Conservation (phyloP, 2,329 filamentous ascomycete species). For the Cladosporium sp. region DNA sequence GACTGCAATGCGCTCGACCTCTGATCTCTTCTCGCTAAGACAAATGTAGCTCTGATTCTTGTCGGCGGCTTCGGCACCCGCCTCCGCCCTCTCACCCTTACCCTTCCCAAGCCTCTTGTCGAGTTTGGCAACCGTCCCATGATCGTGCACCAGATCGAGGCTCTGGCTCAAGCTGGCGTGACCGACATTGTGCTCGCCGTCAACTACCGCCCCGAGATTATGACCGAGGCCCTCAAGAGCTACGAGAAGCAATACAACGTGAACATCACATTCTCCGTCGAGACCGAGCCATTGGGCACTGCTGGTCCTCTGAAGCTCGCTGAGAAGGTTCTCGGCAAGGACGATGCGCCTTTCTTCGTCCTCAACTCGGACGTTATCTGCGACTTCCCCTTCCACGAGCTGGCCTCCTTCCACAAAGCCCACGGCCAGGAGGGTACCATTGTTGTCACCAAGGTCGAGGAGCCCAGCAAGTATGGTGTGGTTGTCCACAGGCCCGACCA, state of each 20-base stretch:
- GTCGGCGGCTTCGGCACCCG: slow-evolving; percentile 98
- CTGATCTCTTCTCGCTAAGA: slow-evolving; percentile 12
- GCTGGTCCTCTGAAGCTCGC: slow-evolving; percentile 94
- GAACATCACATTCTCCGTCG: slow-evolving; percentile 95
- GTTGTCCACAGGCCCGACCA: slow-evolving; percentile 95
- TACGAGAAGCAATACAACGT: slow-evolving; percentile 91
- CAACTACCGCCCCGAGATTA: slow-evolving; percentile 97
- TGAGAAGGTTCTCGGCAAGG: slow-evolving; percentile 86
- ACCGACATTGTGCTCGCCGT: slow-evolving; percentile 97
- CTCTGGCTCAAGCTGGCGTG: slow-evolving; percentile 85
- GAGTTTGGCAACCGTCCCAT: slow-evolving; percentile 99
- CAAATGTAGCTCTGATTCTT: slow-evolving; percentile 79
- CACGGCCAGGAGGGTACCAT: slow-evolving; percentile 97
- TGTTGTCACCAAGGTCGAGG: slow-evolving; percentile 97
- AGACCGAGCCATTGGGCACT: slow-evolving; percentile 90
- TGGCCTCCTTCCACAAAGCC: slow-evolving; percentile 84
- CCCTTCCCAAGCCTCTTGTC: slow-evolving; percentile 93
- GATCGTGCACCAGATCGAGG: slow-evolving; percentile 97
- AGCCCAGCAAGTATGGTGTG: slow-evolving; percentile 98
- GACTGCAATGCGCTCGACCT: background rate
- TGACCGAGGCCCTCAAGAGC: slow-evolving; percentile 92
- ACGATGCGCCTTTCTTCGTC: slow-evolving; percentile 93
- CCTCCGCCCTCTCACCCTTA: slow-evolving; percentile 92
- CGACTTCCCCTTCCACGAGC: slow-evolving; percentile 90
- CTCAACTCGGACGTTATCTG: slow-evolving; percentile 98